Percentiles rank a stretch among this genome's conserved stretches.
phyloP scores from a whole-genome alignment of 345 rosid species.

The Noccaea caerulescens region DNA sequence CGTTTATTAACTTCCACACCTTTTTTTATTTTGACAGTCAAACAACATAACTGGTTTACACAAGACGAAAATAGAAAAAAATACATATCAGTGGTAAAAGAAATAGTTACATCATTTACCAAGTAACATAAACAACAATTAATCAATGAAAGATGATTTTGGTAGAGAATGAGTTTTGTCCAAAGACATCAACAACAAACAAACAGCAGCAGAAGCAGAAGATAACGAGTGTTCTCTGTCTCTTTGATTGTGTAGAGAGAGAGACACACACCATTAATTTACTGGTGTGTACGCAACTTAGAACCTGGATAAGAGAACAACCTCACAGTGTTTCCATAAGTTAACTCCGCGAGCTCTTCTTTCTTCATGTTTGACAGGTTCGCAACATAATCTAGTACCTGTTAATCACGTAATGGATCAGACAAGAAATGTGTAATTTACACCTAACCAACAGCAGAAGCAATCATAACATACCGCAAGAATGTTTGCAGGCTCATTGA shows the following conservation, averaged over 20 bases:
- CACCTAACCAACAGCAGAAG: not conserved
- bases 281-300: constrained; percentile 26
- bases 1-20: no score
- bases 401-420: constrained; percentile 42
- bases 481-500: constrained; percentile 90
- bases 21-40: not conserved
- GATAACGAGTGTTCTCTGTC: constrained; percentile 17
- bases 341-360: constrained; percentile 70
- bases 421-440: constrained; percentile 2
- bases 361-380: constrained; percentile 60
- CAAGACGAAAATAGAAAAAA: not conserved
- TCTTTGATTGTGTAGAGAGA: not conserved
- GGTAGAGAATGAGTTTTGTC: not conserved
- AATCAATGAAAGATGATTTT: not conserved
- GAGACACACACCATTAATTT: not conserved
- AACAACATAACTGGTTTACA: constrained; percentile 21
- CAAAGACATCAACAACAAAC: constrained; percentile 18
- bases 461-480: constrained; percentile 47
- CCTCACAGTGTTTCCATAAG: constrained; percentile 60
- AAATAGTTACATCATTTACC: constrained; percentile 14
- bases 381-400: constrained; percentile 76
- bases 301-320: constrained; percentile 72
- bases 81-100: not conserved
- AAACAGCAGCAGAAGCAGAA: constrained; percentile 5
- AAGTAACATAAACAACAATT: constrained; percentile 13